A percentile compares a stretch with the other conserved stretches of the same genome.
phyloP scores from a whole-genome alignment of 192 early-diverging fungal genomes.

The Entomortierella chlamydospora region DNA sequence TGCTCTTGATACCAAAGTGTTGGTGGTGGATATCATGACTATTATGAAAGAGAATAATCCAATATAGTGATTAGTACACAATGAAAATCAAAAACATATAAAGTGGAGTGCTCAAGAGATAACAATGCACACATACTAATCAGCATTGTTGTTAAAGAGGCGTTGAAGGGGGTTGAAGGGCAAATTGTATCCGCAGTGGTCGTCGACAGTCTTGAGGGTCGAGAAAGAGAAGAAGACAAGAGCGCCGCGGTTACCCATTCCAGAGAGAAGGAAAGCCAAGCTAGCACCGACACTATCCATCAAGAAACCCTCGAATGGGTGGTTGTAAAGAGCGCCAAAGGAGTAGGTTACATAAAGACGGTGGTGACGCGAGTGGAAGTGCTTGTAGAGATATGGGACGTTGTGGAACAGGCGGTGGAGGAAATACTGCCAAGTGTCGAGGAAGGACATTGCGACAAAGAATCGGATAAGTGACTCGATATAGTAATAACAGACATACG shows the following conservation, averaged over 20 bases:
- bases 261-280: conserved; percentile 69
- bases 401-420: conserved; percentile 79
- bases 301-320: conserved; percentile 82
- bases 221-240: conserved; percentile 78
- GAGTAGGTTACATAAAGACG: conserved; percentile 81
- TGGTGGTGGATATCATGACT: conserved; percentile 73
- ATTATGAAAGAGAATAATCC: not conserved
- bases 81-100: not conserved
- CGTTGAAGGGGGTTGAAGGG: conserved; percentile 79
- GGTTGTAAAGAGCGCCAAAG: conserved; percentile 87
- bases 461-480: conserved; percentile 51
- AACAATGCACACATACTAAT: conserved; percentile 73
- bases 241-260: conserved; percentile 76
- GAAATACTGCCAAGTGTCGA: conserved; percentile 76
- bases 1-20: conserved; percentile 66
- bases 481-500: conserved; percentile 39
- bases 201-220: conserved; percentile 86
- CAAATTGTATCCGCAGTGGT: conserved; percentile 84
- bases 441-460: conserved; percentile 63
- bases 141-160: conserved; percentile 79
- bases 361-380: conserved; percentile 82
- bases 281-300: conserved; percentile 78
- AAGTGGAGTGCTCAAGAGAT: conserved; percentile 19
- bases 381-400: conserved; percentile 76
- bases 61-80: not conserved